phyloP scores from a whole-genome alignment of 2,329 filamentous ascomycete genomes.

The Ophiostoma triangulosporum region DNA sequence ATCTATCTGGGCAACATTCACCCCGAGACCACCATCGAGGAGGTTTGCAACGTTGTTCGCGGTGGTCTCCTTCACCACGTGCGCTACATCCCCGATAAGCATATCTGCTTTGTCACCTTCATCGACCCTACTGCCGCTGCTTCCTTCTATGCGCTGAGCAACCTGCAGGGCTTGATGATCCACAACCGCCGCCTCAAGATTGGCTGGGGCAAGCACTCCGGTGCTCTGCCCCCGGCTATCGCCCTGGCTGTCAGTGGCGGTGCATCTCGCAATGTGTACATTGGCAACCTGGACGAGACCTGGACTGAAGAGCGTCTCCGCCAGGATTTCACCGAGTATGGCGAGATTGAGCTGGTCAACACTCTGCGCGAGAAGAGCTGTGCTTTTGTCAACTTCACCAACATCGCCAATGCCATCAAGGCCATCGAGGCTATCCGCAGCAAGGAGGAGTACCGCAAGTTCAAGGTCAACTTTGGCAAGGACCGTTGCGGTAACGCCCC shows the following conservation, averaged over 20 bases:
- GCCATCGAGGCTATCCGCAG: constrained; percentile 91
- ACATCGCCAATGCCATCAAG: constrained; percentile 99
- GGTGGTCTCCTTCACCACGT: constrained; percentile 95
- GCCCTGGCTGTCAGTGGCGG: constrained; percentile 91
- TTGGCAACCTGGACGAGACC: constrained; percentile 91
- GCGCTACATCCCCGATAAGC: constrained; percentile 98
- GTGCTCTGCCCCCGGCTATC: constrained; percentile 87
- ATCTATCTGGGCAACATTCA: constrained; percentile 98
- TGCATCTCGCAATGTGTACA: constrained; percentile 95
- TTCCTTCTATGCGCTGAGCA: constrained; percentile 95
- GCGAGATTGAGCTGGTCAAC: constrained; percentile 96
- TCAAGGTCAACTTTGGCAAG: constrained; percentile 99
- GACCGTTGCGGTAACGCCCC: constrained; percentile 95
- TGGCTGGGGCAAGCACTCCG: constrained; percentile 98
- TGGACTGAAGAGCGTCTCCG: constrained; percentile 94
- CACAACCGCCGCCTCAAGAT: constrained; percentile 97
- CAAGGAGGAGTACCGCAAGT: constrained; percentile 91
- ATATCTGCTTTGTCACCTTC: constrained; percentile 99
- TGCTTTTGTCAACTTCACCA: constrained; percentile 98
- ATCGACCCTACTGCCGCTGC: constrained; percentile 96
- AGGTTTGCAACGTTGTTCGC: constrained; percentile 97
- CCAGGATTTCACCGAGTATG: constrained; percentile 94
- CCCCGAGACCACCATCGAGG: constrained; percentile 95
- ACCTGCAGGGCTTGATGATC: constrained; percentile 96
- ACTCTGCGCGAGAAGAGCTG: constrained; percentile 96